phyloP scores from a whole-genome alignment of 352 stramenopile genomes.

The Phytophthora sp. region DNA sequence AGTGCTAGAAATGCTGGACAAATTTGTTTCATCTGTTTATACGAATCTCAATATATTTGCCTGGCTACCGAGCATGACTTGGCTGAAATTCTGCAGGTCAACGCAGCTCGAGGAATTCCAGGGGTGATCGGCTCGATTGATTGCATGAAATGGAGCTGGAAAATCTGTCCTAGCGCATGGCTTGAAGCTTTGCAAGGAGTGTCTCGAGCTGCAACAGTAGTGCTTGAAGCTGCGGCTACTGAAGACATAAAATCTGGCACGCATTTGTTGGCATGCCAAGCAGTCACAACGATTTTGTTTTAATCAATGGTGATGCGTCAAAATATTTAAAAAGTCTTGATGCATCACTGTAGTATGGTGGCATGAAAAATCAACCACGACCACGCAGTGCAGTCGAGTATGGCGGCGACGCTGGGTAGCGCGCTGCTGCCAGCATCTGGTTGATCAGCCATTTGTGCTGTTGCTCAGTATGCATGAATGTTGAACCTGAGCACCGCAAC shows the following conservation, averaged over 20 bases:
- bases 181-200: slow-evolving; percentile 6
- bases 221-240: slow-evolving; percentile 9
- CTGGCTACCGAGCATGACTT: background rate
- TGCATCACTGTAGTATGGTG: no score
- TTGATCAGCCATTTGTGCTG: no score
- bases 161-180: slow-evolving; percentile 22
- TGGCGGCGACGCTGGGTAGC: no score
- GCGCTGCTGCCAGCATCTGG: no score
- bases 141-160: no score
- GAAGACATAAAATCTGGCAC: background rate
- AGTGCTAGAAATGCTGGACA: no score
- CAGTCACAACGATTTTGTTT: slow-evolving; percentile 9
- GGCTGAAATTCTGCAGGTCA: background rate
- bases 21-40: background rate
- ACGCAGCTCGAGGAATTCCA: slow-evolving; percentile 8
- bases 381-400: no score
- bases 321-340: no score
- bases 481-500: no score
- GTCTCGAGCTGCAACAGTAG: background rate
- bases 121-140: slow-evolving; percentile 6
- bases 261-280: slow-evolving; percentile 5
- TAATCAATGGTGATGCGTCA: no score
- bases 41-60: background rate
- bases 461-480: no score
- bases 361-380: no score